Evolutionary conservation across 2,329 filamentous ascomycete genomes (phyloP).

Genomic region (Alternaria brassicicola): DNA sequence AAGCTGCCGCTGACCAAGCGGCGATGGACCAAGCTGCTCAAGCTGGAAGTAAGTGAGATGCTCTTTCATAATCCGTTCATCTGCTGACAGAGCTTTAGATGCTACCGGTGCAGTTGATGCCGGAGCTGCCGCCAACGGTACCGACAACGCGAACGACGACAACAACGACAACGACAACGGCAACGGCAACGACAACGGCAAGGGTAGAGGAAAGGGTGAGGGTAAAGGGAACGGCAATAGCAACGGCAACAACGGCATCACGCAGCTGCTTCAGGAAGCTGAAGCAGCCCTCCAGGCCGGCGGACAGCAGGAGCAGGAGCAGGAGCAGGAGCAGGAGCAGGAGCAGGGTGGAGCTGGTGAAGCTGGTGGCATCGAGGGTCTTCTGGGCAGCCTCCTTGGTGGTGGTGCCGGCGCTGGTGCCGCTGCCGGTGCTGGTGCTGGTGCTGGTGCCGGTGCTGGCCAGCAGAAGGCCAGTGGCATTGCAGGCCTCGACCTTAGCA

Average conservation of each 20-base stretch:
- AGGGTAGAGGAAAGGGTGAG: conserved; percentile 11
- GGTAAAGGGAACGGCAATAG: conserved; percentile 10
- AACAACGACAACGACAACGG: conserved; percentile 7
- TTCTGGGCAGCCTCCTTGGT: neutral
- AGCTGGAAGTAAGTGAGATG: conserved; percentile 18
- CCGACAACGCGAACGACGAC: neutral
- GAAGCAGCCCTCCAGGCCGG: conserved; percentile 14
- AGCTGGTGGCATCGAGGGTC: neutral
- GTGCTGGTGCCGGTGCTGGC: neutral
- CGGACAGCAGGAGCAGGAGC: conserved; percentile 12
- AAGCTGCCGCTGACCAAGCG: neutral
- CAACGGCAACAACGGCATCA: neutral
- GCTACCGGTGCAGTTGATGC: conserved; percentile 10
- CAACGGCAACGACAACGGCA: conserved; percentile 19
- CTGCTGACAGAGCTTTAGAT: conserved; percentile 11
- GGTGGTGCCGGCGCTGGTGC: conserved; percentile 3
- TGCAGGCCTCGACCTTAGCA: conserved; percentile 8
- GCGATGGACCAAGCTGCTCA: conserved; percentile 10
- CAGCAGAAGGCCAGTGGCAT: conserved; percentile 8
- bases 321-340: conserved; percentile 14
- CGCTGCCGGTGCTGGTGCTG: conserved; percentile 9
- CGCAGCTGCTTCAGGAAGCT: conserved; percentile 10
- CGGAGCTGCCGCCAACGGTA: neutral
- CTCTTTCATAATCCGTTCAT: neutral
- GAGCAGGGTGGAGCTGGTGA: conserved; percentile 2